Evolutionary conservation across 176 grass and related monocot genomes (phyloP).

Genomic region (Triticum urartu): DNA sequence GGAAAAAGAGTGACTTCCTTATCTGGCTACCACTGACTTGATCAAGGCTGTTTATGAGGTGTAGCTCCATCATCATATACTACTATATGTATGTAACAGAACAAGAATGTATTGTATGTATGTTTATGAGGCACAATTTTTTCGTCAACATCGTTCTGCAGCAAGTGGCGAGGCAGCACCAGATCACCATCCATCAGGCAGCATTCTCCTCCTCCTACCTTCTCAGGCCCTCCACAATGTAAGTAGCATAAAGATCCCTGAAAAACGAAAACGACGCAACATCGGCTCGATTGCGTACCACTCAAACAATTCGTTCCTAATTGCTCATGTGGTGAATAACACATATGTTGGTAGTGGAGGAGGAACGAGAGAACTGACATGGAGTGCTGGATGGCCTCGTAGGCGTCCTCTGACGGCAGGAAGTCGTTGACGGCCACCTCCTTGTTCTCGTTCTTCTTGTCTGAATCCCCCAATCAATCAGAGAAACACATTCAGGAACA

Average conservation of each 20-base stretch:
- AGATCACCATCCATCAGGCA: neutral
- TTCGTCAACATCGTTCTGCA: neutral
- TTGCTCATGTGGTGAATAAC: too few relatives aligned
- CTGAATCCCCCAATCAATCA: neutral
- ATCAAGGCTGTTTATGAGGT: too few relatives aligned
- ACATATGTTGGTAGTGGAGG: neutral
- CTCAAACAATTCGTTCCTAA: too few relatives aligned
- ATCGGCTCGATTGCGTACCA: too few relatives aligned
- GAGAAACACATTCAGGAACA: neutral
- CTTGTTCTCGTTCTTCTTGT: slow-evolving; percentile 24
- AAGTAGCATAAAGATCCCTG: neutral
- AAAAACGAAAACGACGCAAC: too few relatives aligned
- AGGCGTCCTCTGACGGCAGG: neutral
- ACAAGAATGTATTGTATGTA: neutral
- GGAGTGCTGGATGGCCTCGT: slow-evolving; percentile 4
- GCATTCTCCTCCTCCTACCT: neutral
- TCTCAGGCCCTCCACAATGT: neutral
- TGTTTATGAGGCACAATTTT: neutral
- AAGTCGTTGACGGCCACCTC: slow-evolving; percentile 1
- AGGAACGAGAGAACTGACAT: neutral
- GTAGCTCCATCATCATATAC: too few relatives aligned
- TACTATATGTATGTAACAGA: neutral
- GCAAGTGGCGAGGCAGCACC: neutral
- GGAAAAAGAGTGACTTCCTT: too few relatives aligned
- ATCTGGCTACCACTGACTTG: too few relatives aligned